Evolutionary conservation across 2,329 filamentous ascomycete genomes (phyloP).

Genomic region (Ceratocystis albifundus): DNA sequence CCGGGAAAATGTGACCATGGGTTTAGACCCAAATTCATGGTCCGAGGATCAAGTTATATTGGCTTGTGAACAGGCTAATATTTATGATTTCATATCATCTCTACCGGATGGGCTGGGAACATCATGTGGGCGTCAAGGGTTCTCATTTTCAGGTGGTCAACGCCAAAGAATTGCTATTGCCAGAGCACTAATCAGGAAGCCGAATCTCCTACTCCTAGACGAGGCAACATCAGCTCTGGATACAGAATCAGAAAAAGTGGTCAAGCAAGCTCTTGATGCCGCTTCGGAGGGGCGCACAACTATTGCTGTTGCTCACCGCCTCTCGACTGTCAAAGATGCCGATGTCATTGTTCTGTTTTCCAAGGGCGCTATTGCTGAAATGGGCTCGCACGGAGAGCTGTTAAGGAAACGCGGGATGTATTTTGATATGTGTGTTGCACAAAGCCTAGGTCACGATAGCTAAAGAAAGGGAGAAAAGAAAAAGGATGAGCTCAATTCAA

Average conservation of each 20-base stretch:
- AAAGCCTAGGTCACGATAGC: constrained; percentile 32
- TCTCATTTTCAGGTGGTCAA: constrained; percentile 61
- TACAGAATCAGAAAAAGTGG: constrained; percentile 52
- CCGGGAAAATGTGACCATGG: constrained; percentile 45
- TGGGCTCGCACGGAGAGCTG: constrained; percentile 50
- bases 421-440: constrained; percentile 42
- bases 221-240: constrained; percentile 58
- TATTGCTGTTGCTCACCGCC: constrained; percentile 53
- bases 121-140: constrained; percentile 53
- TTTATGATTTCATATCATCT: constrained; percentile 44
- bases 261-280: constrained; percentile 50
- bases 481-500: too few species aligned
- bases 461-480: not conserved
- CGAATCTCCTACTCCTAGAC: constrained; percentile 56
- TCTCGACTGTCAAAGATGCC: constrained; percentile 45
- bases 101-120: constrained; percentile 52
- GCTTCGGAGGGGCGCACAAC: constrained; percentile 38
- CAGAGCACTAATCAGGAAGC: constrained; percentile 55
- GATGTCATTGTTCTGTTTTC: constrained; percentile 54
- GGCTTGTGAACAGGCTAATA: constrained; percentile 45
- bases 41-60: constrained; percentile 34
- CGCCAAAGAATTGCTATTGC: constrained; percentile 63
- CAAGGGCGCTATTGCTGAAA: constrained; percentile 44
- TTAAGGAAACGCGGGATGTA: constrained; percentile 40
- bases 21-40: constrained; percentile 27